Percentiles rank a stretch among this genome's conserved stretches.
phyloP scores from a whole-genome alignment of 768 basidiomycete species.

The Amanita polypyramis region DNA sequence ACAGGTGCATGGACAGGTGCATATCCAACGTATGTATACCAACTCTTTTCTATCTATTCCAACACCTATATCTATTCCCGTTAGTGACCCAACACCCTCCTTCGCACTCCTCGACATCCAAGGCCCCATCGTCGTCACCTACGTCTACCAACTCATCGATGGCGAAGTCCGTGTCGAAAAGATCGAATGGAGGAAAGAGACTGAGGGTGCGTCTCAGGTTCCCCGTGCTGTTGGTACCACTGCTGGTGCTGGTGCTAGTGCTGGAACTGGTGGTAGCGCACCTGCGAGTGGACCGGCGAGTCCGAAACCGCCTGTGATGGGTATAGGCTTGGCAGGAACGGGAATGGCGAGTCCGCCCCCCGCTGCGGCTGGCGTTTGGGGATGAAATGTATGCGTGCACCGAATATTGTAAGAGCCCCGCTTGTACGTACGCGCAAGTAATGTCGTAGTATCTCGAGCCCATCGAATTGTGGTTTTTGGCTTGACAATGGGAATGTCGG shows the following conservation, averaged over 20 bases:
- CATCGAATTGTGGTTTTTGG: no score
- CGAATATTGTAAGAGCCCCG: no score
- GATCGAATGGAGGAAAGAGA: slow-evolving; percentile 7
- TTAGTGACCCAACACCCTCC: slow-evolving; percentile 79
- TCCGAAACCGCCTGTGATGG: not conserved
- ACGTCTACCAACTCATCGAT: slow-evolving; percentile 91
- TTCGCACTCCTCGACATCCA: slow-evolving; percentile 98
- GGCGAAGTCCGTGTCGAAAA: slow-evolving; percentile 30
- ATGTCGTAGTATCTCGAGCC: no score
- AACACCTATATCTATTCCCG: slow-evolving; percentile 9
- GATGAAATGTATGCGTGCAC: no score
- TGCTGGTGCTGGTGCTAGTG: not conserved
- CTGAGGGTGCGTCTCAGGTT: not conserved
- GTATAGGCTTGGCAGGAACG: not conserved
- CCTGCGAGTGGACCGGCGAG: not conserved
- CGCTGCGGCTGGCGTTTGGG: not conserved
- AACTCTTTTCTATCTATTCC: not conserved
- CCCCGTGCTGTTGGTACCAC: not conserved
- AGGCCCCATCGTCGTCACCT: slow-evolving; percentile 93
- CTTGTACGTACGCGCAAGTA: no score
- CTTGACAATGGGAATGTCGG: no score
- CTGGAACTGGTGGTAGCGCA: not conserved
- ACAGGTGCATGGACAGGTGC: slow-evolving; percentile 90
- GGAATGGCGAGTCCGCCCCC: not conserved
- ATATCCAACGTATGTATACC: slow-evolving; percentile 43